Percentiles rank a stretch among this genome's conserved stretches.
phyloP scores from a whole-genome alignment of 768 basidiomycete genomes.

The Dioszegia hungarica region DNA sequence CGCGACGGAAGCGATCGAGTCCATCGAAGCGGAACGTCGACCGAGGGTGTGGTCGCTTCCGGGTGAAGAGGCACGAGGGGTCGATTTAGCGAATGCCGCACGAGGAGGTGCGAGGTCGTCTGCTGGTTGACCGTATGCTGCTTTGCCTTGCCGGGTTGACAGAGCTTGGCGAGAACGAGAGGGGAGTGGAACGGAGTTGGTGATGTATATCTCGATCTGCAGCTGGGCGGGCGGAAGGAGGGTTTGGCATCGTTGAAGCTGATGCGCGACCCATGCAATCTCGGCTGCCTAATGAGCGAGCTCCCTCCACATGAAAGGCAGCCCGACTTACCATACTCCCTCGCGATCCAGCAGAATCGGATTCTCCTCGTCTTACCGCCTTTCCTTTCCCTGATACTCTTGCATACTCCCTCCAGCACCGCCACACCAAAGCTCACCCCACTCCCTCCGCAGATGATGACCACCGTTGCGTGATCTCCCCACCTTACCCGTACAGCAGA shows the following conservation, averaged over 20 bases:
- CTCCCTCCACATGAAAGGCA: background rate
- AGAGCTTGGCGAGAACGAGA: background rate
- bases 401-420: constrained; percentile 62
- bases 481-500: constrained; percentile 60
- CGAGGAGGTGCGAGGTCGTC: constrained; percentile 35
- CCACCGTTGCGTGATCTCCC: constrained; percentile 58
- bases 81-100: constrained; percentile 37
- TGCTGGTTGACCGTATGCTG: background rate
- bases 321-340: constrained; percentile 63
- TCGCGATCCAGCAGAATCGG: constrained; percentile 70
- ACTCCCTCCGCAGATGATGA: constrained; percentile 67
- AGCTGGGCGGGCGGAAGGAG: constrained; percentile 55
- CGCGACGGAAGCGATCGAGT: constrained; percentile 29
- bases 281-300: constrained; percentile 57
- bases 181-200: constrained; percentile 46
- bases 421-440: constrained; percentile 69
- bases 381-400: constrained; percentile 55
- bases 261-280: constrained; percentile 69
- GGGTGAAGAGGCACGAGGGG: background rate
- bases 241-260: constrained; percentile 60
- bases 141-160: background rate
- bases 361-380: constrained; percentile 56
- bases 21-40: constrained; percentile 27
- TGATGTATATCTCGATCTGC: constrained; percentile 70
- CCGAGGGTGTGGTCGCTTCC: background rate